Percentiles rank a stretch among this genome's conserved stretches.
Conservation (phyloP, 106 monocot species). For the Dactylorhiza incarnata region DNA sequence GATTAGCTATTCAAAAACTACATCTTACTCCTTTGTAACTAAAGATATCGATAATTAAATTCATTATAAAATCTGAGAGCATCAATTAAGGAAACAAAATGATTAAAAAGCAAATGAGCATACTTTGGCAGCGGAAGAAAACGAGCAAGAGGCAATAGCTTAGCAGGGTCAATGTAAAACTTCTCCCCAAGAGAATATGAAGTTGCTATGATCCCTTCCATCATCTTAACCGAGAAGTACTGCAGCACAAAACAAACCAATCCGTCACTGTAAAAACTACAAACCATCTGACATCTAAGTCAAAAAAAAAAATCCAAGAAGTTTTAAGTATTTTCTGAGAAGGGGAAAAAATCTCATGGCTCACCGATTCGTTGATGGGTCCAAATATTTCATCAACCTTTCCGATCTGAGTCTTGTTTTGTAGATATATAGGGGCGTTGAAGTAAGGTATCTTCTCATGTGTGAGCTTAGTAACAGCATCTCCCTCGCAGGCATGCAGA, state of each 20-base stretch:
- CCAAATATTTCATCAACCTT: conserved; percentile 97
- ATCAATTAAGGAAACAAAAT: background rate
- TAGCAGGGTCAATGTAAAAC: conserved; percentile 86
- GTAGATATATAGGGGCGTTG: conserved; percentile 84
- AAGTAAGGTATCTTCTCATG: conserved; percentile 93
- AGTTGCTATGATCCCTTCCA: conserved; percentile 78
- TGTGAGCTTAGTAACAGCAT: conserved; percentile 76
- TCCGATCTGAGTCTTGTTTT: conserved; percentile 93
- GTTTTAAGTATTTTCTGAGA: background rate
- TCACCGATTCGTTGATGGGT: conserved; percentile 92
- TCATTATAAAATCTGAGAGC: background rate
- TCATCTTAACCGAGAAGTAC: conserved; percentile 89
- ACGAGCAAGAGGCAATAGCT: conserved; percentile 67
- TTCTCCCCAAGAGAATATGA: conserved; percentile 69
- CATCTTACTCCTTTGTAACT: background rate
- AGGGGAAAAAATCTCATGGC: conserved; percentile 13
- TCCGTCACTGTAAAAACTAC: background rate
- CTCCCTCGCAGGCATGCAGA: conserved; percentile 84
- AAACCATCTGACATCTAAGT: background rate
- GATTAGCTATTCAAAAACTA: background rate
- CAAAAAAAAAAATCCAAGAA: background rate
- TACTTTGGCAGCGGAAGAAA: conserved; percentile 94
- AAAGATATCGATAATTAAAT: background rate
- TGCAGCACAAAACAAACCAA: conserved; percentile 20
- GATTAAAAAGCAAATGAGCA: background rate